Evolutionary conservation across 75 land plant species (phyloP), one percentile per base, ranked within the genome.

Genomic region (Adiantum capillusveneris): DNA sequence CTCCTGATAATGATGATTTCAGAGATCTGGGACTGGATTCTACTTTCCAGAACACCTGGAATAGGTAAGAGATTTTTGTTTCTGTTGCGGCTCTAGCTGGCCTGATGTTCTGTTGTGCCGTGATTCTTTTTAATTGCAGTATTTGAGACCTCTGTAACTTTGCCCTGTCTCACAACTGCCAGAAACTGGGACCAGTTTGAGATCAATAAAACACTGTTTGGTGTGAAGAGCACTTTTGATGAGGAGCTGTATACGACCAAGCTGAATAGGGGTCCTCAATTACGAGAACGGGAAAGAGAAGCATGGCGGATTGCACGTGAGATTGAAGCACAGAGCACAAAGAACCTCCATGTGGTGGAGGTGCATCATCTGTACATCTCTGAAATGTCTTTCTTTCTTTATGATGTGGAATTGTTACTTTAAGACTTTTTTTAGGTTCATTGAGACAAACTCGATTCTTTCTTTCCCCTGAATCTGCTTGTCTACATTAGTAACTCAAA

Each of bases 101-200:
- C 26, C 24, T 3, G 29, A 49, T 12, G 20, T 2, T 61, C 48
- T 0, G 2, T 16, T 50, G 11, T 25, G 27, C n/a, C 45, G 22
- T 61, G 12, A 5, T 19, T 11, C 20, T 48, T 5, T 48, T 19
- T 19, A 9, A 16, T 18, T 16, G 6, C 13, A 5, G 13, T 11
- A 25, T 18, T 26, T 55, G 25, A 7, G n/a, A 25, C 29, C 28
- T 25, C 13, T 55, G 24, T 55, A 6, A n/a, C n/a, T n/a, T n/a
- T n/a, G n/a, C n/a, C n/a, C n/a, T n/a, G n/a, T 31, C 17, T 19
- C 18, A 11, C 2, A 60, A 22, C 20, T 20, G 25, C 22, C 65
- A 90, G 90, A 59, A 80, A 72, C 42, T 93, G 98, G 98, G 91
- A 93, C 68, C 98, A 93, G 52, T 93, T 93, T 77, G 82, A 81